Conservation (phyloP, 106 monocot species). For the Acanthochlamys bracteata region DNA sequence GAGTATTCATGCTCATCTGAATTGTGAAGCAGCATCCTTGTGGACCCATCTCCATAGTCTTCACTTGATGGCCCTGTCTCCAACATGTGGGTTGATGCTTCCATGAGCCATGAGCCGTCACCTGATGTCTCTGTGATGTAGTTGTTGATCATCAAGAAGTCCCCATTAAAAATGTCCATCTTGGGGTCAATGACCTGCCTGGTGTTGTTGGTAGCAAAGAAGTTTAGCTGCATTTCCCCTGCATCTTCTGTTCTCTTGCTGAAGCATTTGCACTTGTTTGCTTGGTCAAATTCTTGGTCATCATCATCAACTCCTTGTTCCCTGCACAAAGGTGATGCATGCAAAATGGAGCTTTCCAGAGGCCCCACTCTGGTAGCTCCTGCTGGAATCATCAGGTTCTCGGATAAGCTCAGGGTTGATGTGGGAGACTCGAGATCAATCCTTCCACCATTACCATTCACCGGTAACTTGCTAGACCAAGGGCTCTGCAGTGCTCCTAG, state of each 20-base stretch:
- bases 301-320: no score
- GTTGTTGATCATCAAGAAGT: neutral
- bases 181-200: no score
- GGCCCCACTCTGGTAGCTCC: neutral
- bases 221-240: neutral
- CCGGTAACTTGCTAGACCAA: slow-evolving; percentile 3
- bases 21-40: slow-evolving; percentile 36
- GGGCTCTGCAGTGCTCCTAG: slow-evolving; percentile 26
- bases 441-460: neutral
- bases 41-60: slow-evolving; percentile 18
- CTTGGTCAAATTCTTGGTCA: no score
- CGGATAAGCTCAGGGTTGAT: slow-evolving; percentile 62
- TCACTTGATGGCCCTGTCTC: neutral
- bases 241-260: neutral
- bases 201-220: neutral
- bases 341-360: no score
- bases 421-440: slow-evolving; percentile 57
- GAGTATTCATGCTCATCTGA: slow-evolving; percentile 15
- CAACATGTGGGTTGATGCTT: slow-evolving; percentile 2
- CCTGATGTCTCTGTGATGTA: slow-evolving; percentile 8
- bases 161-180: neutral
- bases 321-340: no score
- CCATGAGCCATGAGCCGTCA: slow-evolving; percentile 18
- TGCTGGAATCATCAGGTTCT: neutral
- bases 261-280: slow-evolving; percentile 23